Percentiles rank a stretch among this genome's conserved stretches.
Evolutionary conservation across 331 rosid species (phyloP).

Genomic region (Arachis monticola): DNA sequence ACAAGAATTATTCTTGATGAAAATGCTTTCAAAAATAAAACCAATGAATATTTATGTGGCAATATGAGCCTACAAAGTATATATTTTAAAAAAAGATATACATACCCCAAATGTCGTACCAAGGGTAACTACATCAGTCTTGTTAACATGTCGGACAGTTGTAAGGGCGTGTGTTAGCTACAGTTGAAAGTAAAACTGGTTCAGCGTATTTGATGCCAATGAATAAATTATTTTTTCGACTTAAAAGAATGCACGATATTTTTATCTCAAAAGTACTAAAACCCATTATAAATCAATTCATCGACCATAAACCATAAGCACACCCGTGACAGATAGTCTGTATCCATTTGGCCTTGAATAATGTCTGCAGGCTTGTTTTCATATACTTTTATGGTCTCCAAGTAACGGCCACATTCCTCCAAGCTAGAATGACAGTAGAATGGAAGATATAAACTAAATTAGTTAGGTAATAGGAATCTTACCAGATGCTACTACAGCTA

Average conservation of each 20-base stretch:
- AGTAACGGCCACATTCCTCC: conserved; percentile 98
- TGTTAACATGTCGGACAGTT: conserved; percentile 90
- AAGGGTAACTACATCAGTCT: conserved; percentile 96
- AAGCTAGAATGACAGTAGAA: conserved; percentile 54
- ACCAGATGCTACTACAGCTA: conserved; percentile 25
- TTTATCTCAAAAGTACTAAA: conserved; percentile 32
- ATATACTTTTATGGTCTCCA: conserved; percentile 93
- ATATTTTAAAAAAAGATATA: neutral
- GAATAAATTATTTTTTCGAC: conserved; percentile 20
- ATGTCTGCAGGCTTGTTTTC: conserved; percentile 98
- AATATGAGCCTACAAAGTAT: neutral
- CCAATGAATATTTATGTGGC: neutral
- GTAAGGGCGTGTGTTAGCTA: conserved; percentile 84
- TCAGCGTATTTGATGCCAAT: conserved; percentile 32
- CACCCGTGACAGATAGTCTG: conserved; percentile 94
- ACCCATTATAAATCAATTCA: conserved; percentile 1
- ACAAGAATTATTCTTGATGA: conserved; percentile 28
- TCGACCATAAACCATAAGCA: conserved; percentile 19
- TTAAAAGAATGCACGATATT: conserved; percentile 20
- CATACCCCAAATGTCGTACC: conserved; percentile 96
- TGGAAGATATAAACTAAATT: conserved; percentile 24
- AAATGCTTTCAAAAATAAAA: conserved; percentile 34
- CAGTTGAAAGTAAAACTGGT: conserved; percentile 42
- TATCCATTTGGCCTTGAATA: conserved; percentile 97
- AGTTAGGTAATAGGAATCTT: conserved; percentile 33